These are phyloP conservation scores for Aspergillaceae sp. DNA, from an alignment of 2,329 filamentous ascomycete species.

Conservation along the genomic window DNA sequence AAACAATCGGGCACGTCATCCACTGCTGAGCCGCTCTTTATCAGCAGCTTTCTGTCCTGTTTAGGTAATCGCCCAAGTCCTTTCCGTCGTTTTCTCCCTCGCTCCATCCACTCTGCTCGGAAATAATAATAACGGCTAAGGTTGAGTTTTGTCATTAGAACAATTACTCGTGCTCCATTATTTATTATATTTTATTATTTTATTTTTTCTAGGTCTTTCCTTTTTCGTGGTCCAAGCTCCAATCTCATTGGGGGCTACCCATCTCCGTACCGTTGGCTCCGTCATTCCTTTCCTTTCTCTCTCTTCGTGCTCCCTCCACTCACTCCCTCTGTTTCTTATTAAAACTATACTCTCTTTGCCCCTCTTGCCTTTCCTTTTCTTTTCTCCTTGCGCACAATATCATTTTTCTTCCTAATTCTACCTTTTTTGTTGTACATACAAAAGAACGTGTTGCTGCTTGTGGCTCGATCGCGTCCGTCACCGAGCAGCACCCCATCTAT, in stretches of 20 bases:
- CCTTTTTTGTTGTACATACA: no score
- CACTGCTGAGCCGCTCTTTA: background rate
- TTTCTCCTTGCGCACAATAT: background rate
- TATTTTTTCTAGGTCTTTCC: no score
- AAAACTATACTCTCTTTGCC: constrained; percentile 8
- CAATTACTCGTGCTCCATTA: background rate
- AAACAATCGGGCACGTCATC: background rate
- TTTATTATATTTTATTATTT: no score
- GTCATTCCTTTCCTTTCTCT: constrained; percentile 4
- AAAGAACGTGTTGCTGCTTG: no score
- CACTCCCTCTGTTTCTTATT: constrained; percentile 12
- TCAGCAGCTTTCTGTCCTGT: background rate
- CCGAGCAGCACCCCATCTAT: no score
- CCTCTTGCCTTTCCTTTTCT: constrained; percentile 8
- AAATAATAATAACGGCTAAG: no score
- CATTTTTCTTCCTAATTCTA: no score
- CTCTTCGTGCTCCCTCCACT: constrained; percentile 5
- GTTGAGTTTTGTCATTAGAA: no score
- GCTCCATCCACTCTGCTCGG: background rate
- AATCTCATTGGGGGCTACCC: constrained; percentile 9
- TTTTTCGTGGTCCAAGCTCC: background rate
- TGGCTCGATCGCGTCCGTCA: no score
- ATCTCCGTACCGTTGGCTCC: constrained; percentile 4
- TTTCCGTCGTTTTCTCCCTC: background rate
- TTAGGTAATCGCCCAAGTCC: background rate